Evolutionary conservation across 1,139 yeast genomes (phyloP).

Genomic region (Geotrichum carabidarum): DNA sequence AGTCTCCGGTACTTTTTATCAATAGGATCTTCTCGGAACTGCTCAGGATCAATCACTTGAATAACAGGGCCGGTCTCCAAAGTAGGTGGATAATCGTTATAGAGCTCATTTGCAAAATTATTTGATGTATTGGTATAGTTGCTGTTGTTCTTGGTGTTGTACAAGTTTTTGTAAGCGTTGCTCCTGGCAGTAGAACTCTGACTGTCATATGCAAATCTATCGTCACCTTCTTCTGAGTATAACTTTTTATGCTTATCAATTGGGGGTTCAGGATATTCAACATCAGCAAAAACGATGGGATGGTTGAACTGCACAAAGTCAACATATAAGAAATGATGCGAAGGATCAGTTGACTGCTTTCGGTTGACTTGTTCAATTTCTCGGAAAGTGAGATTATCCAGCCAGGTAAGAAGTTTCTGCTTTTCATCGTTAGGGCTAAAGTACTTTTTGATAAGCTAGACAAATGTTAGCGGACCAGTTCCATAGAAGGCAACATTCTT

Average conservation of each 20-base stretch:
- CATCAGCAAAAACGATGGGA: conserved; percentile 75
- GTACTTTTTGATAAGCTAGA: conserved; percentile 50
- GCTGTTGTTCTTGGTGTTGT: conserved; percentile 6
- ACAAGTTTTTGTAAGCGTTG: conserved; percentile 10
- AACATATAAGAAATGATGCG: conserved; percentile 50
- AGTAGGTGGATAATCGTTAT: conserved; percentile 18
- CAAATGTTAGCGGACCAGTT: background rate
- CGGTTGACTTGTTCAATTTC: conserved; percentile 47
- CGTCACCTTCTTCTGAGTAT: conserved; percentile 7
- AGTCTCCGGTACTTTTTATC: conserved; percentile 80
- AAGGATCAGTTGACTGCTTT: conserved; percentile 28
- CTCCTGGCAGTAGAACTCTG: conserved; percentile 3
- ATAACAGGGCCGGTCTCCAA: conserved; percentile 36
- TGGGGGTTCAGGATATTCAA: conserved; percentile 39
- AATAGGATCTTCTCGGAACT: conserved; percentile 65
- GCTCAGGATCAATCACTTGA: conserved; percentile 62
- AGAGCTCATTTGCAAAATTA: conserved; percentile 14
- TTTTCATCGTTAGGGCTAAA: conserved; percentile 53
- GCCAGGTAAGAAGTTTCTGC: conserved; percentile 60
- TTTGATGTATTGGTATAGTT: background rate
- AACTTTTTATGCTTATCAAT: conserved; percentile 21
- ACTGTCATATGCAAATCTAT: background rate
- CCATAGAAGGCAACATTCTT: background rate
- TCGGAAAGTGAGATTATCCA: conserved; percentile 63
- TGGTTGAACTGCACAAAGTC: conserved; percentile 75